A percentile compares a stretch with the other conserved stretches of the same genome.
These are phyloP conservation scores for Herpetomonas samuelpessoai DNA, from an alignment of 208 protist genomes.

Conservation along the genomic window DNA sequence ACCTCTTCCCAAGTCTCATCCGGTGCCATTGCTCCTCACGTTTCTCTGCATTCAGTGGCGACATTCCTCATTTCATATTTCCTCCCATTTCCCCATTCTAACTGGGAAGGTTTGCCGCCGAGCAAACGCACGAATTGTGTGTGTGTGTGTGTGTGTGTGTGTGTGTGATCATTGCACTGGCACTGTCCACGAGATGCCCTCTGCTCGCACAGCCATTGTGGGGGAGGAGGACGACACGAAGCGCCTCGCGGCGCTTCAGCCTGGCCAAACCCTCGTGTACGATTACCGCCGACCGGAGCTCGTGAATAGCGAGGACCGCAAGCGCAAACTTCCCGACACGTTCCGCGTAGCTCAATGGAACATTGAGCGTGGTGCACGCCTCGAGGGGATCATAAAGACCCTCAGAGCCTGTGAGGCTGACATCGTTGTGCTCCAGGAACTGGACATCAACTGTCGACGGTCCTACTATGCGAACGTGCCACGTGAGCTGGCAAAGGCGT, in stretches of 20 bases:
- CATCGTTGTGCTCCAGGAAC: slow-evolving; percentile 76
- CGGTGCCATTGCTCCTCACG: too few species aligned
- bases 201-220: neutral
- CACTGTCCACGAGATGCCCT: too few species aligned
- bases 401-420: slow-evolving; percentile 50
- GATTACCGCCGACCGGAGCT: slow-evolving; percentile 39
- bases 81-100: neutral
- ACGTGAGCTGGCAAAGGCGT: slow-evolving; percentile 48
- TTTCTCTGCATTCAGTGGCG: too few species aligned
- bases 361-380: slow-evolving; percentile 72
- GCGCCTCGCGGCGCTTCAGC: slow-evolving; percentile 24
- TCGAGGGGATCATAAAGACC: slow-evolving; percentile 50
- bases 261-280: slow-evolving; percentile 60
- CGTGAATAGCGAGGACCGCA: slow-evolving; percentile 7
- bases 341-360: slow-evolving; percentile 79
- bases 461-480: slow-evolving; percentile 64
- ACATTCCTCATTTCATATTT: too few species aligned
- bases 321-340: slow-evolving; percentile 32
- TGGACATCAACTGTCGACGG: slow-evolving; percentile 76
- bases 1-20: too few species aligned
- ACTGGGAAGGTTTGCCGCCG: neutral
- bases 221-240: slow-evolving; percentile 6
- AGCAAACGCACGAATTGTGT: neutral
- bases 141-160: neutral
- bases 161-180: neutral